Base-by-base conservation (phyloP, 1,284 basidiomycete genomes). In the Microbotryum saponariae region DNA sequence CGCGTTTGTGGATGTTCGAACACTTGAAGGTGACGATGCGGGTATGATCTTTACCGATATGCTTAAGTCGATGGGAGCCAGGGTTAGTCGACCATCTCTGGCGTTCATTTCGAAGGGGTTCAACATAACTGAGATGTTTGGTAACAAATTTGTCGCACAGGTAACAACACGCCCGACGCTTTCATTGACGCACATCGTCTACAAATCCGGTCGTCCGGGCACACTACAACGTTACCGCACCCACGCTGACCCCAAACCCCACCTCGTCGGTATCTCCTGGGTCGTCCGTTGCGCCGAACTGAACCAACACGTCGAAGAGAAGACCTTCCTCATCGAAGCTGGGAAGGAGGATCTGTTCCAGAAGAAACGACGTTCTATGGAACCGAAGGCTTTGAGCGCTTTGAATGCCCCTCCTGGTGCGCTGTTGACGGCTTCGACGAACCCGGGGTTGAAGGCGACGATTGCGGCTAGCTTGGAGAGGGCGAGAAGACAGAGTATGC, bases 251-350 rank as follows among this genome's bases (percentile, higher is more conserved):
- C 85, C 85, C 0, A 85, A 85, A 69, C 88, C 88, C 0, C 74
- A 80, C 48, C 83, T 93, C 14, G 87, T 96, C 16, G 88, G 89
- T 14, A 89, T 93, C 67, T 85, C 83, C n/a, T 96, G 91, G 91
- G 88, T 94, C 3, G 88, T 91, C 2, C 83, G 87, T 70, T 91
- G 88, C 68, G 87, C 83, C 14, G 89, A 93, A 72, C 81, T 84
- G 61, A 80, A 83, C 25, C 75, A 76, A 48, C 80, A 77, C 50
- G 81, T 88, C 2, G 84, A 85, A 9, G 91, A 93, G 72, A 75
- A 77, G 3, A 79, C 77, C 42, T 90, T 84, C 73, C 72, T 81
- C 25, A 82, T 94, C 55, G 83, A 90, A 68, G 77, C 90, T 2
- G 83, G 83, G 27, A 77, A 81, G 50, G 80, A 84, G 59, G 85